Percentiles rank a stretch among this genome's conserved stretches.
Conservation (phyloP, 108 stramenopile genomes). For the Licmophora abbreviata region DNA sequence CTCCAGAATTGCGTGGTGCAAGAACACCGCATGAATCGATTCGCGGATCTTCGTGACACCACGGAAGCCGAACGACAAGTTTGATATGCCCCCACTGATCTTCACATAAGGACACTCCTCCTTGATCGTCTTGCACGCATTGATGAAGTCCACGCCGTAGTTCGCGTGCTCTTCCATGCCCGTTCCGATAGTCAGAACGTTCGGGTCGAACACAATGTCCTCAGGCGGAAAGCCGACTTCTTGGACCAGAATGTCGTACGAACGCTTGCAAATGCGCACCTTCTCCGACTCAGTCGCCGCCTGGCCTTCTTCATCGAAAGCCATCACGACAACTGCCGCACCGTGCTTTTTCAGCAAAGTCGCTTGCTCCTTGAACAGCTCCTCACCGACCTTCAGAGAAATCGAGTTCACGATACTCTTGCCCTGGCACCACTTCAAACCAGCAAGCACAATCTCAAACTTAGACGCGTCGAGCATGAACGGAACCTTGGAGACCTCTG, state of each 20-base stretch:
- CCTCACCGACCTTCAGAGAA: conserved; percentile 97
- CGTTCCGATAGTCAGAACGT: conserved; percentile 97
- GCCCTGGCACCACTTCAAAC: conserved; percentile 96
- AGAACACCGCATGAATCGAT: conserved; percentile 97
- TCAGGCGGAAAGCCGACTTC: conserved; percentile 96
- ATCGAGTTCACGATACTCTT: conserved; percentile 98
- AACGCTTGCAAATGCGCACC: conserved; percentile 98
- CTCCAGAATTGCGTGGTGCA: conserved; percentile 88
- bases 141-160: conserved; percentile 98
- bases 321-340: conserved; percentile 98
- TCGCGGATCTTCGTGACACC: conserved; percentile 95
- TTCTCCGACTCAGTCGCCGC: conserved; percentile 95
- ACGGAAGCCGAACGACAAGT: conserved; percentile 98
- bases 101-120: conserved; percentile 94
- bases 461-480: conserved; percentile 99
- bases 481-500: conserved; percentile 93
- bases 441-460: conserved; percentile 96
- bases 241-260: conserved; percentile 97
- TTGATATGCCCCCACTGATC: conserved; percentile 97
- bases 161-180: conserved; percentile 97
- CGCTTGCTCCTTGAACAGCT: conserved; percentile 94
- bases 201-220: conserved; percentile 99
- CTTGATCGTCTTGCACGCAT: conserved; percentile 90
- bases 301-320: conserved; percentile 99
- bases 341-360: conserved; percentile 94